Evolutionary conservation across 164 flowering plant species (phyloP).

Genomic region (Vitis amurensis): DNA sequence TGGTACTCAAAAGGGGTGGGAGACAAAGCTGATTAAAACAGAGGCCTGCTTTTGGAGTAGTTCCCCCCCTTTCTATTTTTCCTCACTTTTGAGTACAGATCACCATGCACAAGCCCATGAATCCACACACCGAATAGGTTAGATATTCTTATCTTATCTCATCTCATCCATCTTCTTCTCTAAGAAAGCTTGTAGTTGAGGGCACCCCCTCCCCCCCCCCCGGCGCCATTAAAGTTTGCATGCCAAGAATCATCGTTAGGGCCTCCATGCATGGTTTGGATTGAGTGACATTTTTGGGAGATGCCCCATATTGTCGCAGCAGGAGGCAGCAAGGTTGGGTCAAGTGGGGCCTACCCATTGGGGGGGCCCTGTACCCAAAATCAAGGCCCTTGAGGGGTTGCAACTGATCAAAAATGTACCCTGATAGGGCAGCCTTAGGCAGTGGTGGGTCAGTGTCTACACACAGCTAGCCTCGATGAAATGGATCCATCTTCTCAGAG

Average conservation of each 20-base stretch:
- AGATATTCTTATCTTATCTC: background rate
- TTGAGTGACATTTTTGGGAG: background rate
- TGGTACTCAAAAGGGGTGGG: background rate
- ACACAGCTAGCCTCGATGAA: background rate
- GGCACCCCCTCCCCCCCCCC: background rate
- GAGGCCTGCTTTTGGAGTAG: background rate
- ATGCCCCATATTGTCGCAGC: constrained; percentile 7
- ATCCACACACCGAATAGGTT: background rate
- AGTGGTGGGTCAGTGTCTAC: too few relatives aligned
- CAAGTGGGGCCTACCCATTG: background rate
- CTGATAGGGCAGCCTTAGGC: background rate
- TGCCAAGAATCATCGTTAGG: background rate
- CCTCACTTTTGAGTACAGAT: too few relatives aligned
- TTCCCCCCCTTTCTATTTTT: background rate
- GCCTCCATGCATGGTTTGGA: background rate
- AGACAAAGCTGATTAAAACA: background rate
- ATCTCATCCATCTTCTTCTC: background rate
- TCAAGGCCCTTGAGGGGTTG: background rate
- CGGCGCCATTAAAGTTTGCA: background rate
- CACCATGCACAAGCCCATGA: background rate
- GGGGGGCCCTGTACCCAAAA: background rate
- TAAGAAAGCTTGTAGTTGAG: background rate
- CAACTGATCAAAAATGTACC: background rate
- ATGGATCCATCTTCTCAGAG: background rate
- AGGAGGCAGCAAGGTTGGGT: background rate